Evolutionary conservation across 2,329 filamentous ascomycete species (phyloP), one percentile per base, ranked within the genome.

Genomic region (Hypoxylon sp.): DNA sequence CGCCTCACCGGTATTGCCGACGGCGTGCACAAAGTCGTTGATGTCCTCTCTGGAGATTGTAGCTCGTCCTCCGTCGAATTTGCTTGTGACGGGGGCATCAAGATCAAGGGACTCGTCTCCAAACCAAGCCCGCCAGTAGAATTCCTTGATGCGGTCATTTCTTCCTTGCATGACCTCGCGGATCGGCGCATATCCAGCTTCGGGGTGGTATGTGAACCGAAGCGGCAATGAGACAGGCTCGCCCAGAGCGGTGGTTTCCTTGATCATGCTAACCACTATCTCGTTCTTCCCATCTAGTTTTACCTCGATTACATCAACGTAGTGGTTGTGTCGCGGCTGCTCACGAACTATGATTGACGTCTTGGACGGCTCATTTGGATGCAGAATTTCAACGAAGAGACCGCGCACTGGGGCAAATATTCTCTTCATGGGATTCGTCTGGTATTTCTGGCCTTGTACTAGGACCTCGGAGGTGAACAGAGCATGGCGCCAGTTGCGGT

Each of bases 121-220:
- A 69, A 99, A 99, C 95, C 95, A 99, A 65, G 96, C 88, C 67
- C 88, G 88, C 87, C 96, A 99, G 83, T 99, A 99, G 75, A 99
- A 99, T 76, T 97, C 91, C 82, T 99, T 99, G 82, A 99, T 98
- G 64, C 92, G 90, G 73, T 99, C 94, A 73, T 99, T 99, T 72
- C 95, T 92, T 52, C 86, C 89, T 29, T 92, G 86, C 95, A 99
- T 99, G 63, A 98, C 90, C 76, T 99, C 95, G 60, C 89, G 89
- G 67, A 99, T 97, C 15, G 95, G 95, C n/a, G 96, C 94, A 73
- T 97, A 99, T 24, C 95, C 95, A 54, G 92, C 89, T 76, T 98
- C 94, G 1, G 95, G 95, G 73, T 93, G 91, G 78, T 99, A 99
- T 4, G 85, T 91, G 80, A 98, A 98, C 72, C 88, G 86, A 65